Conservation (phyloP, 148 eudicot genomes). For the Vaccinium corymbosum region DNA sequence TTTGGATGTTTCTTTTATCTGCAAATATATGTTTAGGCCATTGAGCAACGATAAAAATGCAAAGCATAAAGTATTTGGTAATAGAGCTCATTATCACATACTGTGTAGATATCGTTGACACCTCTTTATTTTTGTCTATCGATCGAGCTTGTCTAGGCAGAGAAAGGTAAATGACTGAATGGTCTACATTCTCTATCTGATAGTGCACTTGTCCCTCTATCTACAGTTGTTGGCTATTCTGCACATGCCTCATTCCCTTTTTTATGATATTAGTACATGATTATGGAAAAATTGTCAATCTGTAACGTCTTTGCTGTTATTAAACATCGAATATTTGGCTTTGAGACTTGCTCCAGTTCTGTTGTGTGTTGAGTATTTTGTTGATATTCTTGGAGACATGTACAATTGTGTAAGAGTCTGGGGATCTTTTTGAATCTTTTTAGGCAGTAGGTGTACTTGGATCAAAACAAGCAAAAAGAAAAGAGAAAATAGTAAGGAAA, state of each 20-base stretch:
- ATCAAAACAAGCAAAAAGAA: not conserved
- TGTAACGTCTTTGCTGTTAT: not conserved
- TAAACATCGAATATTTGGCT: not conserved
- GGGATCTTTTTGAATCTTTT: not conserved
- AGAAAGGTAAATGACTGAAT: not conserved
- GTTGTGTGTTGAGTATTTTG: not conserved
- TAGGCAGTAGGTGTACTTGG: not conserved
- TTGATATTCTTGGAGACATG: not conserved
- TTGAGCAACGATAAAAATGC: not conserved
- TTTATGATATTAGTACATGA: not conserved
- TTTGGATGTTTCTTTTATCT: not conserved
- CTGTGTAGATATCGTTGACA: not conserved
- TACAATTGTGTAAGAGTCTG: not conserved
- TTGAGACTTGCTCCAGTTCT: not conserved
- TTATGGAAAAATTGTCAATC: not conserved
- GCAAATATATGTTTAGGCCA: not conserved
- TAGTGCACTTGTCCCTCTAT: not conserved
- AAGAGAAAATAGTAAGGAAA: not conserved
- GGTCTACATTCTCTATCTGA: not conserved
- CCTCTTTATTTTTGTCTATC: not conserved
- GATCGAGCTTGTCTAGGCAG: not conserved
- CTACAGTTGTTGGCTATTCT: not conserved
- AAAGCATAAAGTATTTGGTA: not conserved
- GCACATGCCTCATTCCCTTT: not conserved
- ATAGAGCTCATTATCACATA: not conserved